A percentile compares a stretch with the other conserved stretches of the same genome.
Evolutionary conservation across 768 basidiomycete species (phyloP).

Genomic region (Termitomyces sp.): DNA sequence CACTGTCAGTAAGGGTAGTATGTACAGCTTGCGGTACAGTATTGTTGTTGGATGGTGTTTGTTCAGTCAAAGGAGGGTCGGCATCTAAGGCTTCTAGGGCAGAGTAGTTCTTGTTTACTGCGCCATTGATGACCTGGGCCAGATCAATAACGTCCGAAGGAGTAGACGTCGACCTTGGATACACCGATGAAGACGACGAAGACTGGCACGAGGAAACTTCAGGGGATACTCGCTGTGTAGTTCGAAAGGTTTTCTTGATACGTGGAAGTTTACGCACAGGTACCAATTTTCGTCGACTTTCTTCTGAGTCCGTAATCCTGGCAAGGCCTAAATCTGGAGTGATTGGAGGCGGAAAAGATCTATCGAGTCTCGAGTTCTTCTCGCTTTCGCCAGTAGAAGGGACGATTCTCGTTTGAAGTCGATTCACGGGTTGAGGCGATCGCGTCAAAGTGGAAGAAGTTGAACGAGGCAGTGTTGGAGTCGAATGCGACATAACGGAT

Average conservation of each 20-base stretch:
- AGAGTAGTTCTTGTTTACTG: neutral
- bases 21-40: neutral
- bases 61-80: neutral
- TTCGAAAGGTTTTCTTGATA: neutral
- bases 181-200: neutral
- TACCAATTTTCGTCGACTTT: neutral
- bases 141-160: neutral
- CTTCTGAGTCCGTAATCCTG: neutral
- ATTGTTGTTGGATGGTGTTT: neutral
- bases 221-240: neutral
- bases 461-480: neutral
- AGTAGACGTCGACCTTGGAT: neutral
- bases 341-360: neutral
- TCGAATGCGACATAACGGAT: neutral
- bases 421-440: neutral
- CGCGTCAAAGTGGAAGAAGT: neutral
- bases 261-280: neutral
- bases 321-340: neutral
- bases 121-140: neutral
- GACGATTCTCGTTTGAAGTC: neutral
- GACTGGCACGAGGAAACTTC: neutral
- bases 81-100: neutral
- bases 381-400: neutral
- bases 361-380: neutral
- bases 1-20: neutral